Evolutionary conservation across 306 rosid genomes (phyloP), one percentile per base, ranked within the genome.

Genomic region (Sechiopsis laciniata): DNA sequence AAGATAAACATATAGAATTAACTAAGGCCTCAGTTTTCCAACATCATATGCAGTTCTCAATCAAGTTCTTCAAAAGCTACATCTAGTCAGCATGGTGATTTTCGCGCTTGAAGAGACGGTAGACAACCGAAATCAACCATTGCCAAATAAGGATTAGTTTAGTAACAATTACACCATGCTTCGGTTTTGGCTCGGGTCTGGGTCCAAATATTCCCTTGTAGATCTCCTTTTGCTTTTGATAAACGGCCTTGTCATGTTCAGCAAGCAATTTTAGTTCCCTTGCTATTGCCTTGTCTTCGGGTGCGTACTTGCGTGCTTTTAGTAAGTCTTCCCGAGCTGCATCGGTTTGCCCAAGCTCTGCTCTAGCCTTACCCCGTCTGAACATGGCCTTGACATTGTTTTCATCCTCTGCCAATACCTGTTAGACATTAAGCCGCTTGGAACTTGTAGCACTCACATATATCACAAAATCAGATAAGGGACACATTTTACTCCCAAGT

Each of bases 131-230:
- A 75, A 90, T 74, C 21, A 94, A 59, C 95, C 85, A 87, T 64
- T 85, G 90, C 96, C 96, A 89, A 29, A 85, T 51, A 62, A 84
- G 56, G 50, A 84, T 63, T 61, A 86, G 74, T 85, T 77, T 82
- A 67, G 82, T 84, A 32, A 74, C 65, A 10, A 75, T 51, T 19
- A 51, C 20, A 13, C 78, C 78, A 72, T 2, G 73, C 90, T 84
- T 74, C 7, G 92, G 92, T 75, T 85, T 86, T 10, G 90, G 84
- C 71, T 88, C 80, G 0, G 90, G 95, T 17, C 91, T 84, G 58
- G 96, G 91, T 75, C 96, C 96, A 74, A 94, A 90, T 59, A 94
- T 86, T 48, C 98, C 98, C 82, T 87, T 94, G 68, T 94, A 90
- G 67, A 94, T 84, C 86, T 90, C 97, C 78, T 86, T 94, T 73